phyloP scores from a whole-genome alignment of 176 grass and related monocot genomes.

The Dactylis glomerata region DNA sequence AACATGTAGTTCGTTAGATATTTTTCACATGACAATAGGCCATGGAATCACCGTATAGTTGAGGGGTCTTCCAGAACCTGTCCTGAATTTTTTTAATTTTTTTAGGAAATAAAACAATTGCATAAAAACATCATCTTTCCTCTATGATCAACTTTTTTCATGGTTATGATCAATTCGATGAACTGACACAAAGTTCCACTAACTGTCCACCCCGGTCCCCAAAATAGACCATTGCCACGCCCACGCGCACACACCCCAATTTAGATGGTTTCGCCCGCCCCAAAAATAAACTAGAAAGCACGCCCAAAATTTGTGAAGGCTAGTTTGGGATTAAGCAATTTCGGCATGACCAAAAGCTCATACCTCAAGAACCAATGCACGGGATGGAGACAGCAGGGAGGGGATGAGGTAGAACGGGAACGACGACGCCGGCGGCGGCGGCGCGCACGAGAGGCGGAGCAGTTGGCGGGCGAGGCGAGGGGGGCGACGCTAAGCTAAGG shows the following conservation, averaged over 20 bases:
- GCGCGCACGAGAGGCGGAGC: neutral
- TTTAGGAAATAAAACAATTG: neutral
- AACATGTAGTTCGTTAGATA: neutral
- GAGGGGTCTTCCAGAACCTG: neutral
- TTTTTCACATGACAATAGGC: neutral
- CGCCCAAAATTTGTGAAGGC: neutral
- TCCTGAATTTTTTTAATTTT: neutral
- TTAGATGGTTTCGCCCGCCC: neutral
- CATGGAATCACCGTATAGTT: neutral
- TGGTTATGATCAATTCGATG: neutral
- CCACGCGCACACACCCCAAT: neutral
- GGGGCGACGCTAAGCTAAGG: neutral
- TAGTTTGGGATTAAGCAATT: neutral
- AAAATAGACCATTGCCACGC: neutral
- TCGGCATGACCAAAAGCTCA: neutral
- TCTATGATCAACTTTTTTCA: neutral
- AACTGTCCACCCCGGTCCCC: neutral
- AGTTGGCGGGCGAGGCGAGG: neutral
- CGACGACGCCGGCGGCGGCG: neutral
- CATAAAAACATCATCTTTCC: neutral
- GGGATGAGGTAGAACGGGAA: neutral
- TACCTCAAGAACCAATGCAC: neutral
- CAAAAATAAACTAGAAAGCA: neutral
- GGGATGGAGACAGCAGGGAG: neutral
- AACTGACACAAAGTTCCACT: neutral